Conservation (phyloP, 2,329 filamentous ascomycete genomes). For the Colletotrichum falcatum region DNA sequence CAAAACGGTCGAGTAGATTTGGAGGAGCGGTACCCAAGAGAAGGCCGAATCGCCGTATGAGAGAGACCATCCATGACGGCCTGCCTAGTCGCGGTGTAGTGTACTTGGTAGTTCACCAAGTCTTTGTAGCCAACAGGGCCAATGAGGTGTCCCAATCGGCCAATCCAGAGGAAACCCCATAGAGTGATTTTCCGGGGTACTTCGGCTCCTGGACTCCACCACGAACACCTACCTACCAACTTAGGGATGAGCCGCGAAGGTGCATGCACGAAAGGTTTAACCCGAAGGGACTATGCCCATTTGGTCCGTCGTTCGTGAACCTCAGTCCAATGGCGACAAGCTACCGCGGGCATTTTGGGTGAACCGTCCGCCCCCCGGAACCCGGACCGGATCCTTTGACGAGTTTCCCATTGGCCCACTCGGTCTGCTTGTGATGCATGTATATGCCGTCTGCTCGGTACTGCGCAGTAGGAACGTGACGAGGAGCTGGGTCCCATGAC, state of each 20-base stretch:
- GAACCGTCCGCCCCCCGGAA: neutral
- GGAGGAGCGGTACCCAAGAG: neutral
- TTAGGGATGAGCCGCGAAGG: constrained; percentile 18
- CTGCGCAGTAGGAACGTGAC: neutral
- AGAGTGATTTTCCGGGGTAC: constrained; percentile 36
- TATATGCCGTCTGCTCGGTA: neutral
- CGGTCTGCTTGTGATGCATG: neutral
- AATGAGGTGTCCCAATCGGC: neutral
- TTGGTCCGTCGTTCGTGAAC: constrained; percentile 23
- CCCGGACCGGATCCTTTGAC: neutral
- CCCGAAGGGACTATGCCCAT: constrained; percentile 32
- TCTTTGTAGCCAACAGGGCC: neutral
- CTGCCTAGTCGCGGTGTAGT: too few species aligned
- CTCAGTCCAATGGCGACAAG: constrained; percentile 22
- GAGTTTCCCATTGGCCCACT: too few species aligned
- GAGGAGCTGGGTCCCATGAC: neutral
- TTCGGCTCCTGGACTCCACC: constrained; percentile 29
- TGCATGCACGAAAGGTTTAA: constrained; percentile 32
- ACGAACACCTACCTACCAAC: constrained; percentile 11
- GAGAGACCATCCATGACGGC: neutral
- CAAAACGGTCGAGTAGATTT: neutral
- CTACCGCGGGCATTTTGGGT: neutral
- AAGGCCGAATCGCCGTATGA: neutral
- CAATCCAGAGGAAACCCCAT: neutral
- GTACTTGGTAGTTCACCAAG: neutral